Evolutionary conservation across 192 early-diverging fungal species (phyloP).

Genomic region (Pilobolus umbonatus): DNA sequence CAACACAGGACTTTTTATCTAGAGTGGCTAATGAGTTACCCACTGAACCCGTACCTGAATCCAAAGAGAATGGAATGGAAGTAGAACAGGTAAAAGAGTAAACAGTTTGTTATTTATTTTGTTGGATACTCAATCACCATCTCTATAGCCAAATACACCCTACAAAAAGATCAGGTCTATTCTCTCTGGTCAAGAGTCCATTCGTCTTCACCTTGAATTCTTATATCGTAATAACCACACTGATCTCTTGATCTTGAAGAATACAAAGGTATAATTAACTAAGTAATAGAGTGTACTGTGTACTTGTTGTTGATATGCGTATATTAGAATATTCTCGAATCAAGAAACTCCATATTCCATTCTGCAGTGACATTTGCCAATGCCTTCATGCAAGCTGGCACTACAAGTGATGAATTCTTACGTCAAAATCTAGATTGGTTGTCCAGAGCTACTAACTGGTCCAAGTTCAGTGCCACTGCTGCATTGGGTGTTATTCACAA

Average conservation of each 20-base stretch:
- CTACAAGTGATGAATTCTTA: constrained; percentile 96
- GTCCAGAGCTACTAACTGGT: constrained; percentile 95
- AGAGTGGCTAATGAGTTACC: constrained; percentile 68
- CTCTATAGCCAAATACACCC: constrained; percentile 9
- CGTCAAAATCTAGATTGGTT: constrained; percentile 98
- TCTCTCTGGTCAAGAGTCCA: constrained; percentile 85
- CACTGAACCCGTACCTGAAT: constrained; percentile 19
- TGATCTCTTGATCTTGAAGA: constrained; percentile 93
- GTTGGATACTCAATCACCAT: constrained; percentile 1
- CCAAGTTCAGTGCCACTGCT: constrained; percentile 98
- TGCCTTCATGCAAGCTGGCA: constrained; percentile 97
- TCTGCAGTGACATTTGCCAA: constrained; percentile 95
- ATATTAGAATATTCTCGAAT: constrained; percentile 76
- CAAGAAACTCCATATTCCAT: constrained; percentile 89
- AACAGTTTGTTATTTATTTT: no score
- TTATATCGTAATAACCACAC: constrained; percentile 94
- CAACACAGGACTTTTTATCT: constrained; percentile 93
- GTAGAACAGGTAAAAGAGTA: constrained; percentile 41
- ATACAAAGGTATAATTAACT: constrained; percentile 62
- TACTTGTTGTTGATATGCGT: no score
- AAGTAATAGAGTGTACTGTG: no score
- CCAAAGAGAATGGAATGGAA: constrained; percentile 44
- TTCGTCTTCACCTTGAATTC: constrained; percentile 92
- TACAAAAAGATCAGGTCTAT: constrained; percentile 71
- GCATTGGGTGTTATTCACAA: constrained; percentile 97